Evolutionary conservation across 805 yeast species (phyloP), one percentile per base, ranked within the genome.

Genomic region (Kuraishia floccosa): DNA sequence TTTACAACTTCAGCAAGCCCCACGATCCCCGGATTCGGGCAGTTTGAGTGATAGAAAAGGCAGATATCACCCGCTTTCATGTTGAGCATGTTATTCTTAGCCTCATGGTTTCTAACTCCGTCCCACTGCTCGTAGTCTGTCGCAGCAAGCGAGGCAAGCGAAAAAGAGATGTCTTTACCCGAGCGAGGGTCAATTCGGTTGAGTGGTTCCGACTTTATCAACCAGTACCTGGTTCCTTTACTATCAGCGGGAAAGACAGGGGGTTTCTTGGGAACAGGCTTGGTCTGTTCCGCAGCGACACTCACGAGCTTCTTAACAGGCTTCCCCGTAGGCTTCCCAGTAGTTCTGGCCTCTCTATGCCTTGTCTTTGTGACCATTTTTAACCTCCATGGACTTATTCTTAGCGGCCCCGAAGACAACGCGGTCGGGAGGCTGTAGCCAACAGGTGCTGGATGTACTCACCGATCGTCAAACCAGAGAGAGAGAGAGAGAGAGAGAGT

Each of bases 101-200:
- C 77, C 47, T 71, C 77, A 36, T 62, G 62, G 42, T 72, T 72
- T 28, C 79, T 52, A 8, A 72, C 77, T 1, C 79, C 78, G 37
- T 68, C 71, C 78, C 78, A 72, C n/a, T 65, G 58, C 31, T 65
- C 68, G 2, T 36, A 36, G 4, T 46, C 52, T 6, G 55, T 62
- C 5, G 54, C 39, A 12, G 56, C 43, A 9, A 72, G 47, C 19
- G 63, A 69, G 6, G 51, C 52, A 5, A 71, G 49, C 4, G 74
- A 56, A 43, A 68, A 72, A 25, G 57, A 56, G 15, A 64, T 71
- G 41, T 72, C 75, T 13, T 49, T 47, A 2, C 69, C 71, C 0
- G 65, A 45, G n/a, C 45, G 48, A 6, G 68, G 55, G 30, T 66
- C 75, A 8, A 68, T 47, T 27, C 78, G 47, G 1, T 65, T 38